A percentile compares a stretch with the other conserved stretches of the same genome.
These are phyloP conservation scores for Eucalyptus polybractea DNA, from an alignment of 345 rosid species.

Conservation along the genomic window DNA sequence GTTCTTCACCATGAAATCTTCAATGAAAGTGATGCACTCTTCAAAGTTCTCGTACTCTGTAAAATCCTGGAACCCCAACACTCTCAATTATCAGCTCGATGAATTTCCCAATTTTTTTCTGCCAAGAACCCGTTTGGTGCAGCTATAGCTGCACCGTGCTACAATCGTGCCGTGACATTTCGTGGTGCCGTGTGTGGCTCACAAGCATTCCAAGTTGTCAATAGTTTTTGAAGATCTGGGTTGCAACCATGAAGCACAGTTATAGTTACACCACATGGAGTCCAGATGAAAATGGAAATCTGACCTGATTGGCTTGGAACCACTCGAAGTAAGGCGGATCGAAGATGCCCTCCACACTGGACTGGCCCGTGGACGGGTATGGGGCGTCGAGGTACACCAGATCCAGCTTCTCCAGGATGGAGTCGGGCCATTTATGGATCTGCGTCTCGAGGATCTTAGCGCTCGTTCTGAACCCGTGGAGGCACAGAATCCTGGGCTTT, in stretches of 20 bases:
- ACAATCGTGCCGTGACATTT: background rate
- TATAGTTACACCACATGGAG: background rate
- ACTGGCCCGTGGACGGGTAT: conserved; percentile 20
- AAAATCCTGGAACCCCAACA: conserved; percentile 6
- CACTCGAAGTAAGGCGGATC: conserved; percentile 53
- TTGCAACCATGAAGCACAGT: background rate
- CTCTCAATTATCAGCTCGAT: background rate
- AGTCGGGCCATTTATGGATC: conserved; percentile 25
- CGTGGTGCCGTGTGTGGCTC: background rate
- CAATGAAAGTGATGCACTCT: conserved; percentile 24
- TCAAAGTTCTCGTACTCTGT: conserved; percentile 18
- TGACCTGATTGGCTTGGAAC: conserved; percentile 31
- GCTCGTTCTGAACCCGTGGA: conserved; percentile 49
- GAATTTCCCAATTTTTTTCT: background rate
- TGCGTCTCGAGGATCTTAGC: conserved; percentile 20
- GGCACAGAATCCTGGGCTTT: conserved; percentile 38
- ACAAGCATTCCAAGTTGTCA: background rate
- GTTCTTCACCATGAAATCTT: conserved; percentile 24
- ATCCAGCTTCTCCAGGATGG: conserved; percentile 21
- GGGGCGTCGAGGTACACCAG: conserved; percentile 39
- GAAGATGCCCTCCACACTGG: conserved; percentile 27
- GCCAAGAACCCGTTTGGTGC: background rate
- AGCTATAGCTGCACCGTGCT: background rate
- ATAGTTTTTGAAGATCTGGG: background rate
- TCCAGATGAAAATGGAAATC: background rate